A percentile compares a stretch with the other conserved stretches of the same genome.
These are phyloP conservation scores for Avena sativa DNA, from an alignment of 176 grass and related monocot species.

Conservation along the genomic window DNA sequence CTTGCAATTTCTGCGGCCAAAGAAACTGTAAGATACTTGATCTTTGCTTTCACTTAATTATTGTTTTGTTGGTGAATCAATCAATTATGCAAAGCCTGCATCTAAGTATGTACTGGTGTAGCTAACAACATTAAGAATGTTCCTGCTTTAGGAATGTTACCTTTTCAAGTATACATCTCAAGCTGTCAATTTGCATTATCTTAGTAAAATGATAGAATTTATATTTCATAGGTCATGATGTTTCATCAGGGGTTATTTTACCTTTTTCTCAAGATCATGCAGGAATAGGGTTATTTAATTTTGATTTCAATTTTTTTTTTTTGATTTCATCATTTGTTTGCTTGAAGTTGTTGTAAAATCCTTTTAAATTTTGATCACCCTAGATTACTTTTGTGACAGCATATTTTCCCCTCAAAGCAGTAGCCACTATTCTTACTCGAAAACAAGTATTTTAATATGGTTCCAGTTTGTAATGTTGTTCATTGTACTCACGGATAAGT, in stretches of 20 bases:
- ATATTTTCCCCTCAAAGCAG: not conserved
- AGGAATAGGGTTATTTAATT: not conserved
- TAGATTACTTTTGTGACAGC: constrained; percentile 14
- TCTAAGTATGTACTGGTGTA: constrained; percentile 15
- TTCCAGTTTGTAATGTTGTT: constrained; percentile 33
- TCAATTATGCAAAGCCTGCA: not conserved
- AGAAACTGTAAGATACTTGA: constrained; percentile 88
- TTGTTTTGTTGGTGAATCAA: constrained; percentile 20
- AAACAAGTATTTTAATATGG: not conserved
- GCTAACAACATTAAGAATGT: constrained; percentile 4
- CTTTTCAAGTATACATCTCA: not conserved
- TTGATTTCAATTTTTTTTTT: not conserved
- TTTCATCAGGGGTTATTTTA: not conserved
- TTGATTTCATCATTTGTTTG: not conserved
- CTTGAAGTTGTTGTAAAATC: not conserved
- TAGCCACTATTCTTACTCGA: not conserved
- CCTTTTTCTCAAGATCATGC: not conserved
- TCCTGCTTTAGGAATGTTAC: not conserved
- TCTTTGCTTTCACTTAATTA: constrained; percentile 10
- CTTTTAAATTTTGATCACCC: not conserved
- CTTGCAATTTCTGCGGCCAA: constrained; percentile 97
- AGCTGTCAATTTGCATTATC: not conserved
- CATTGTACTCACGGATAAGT: not conserved
- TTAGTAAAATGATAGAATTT: not conserved
- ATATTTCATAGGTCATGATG: not conserved